Evolutionary conservation across 345 rosid genomes (phyloP), one percentile per base, ranked within the genome.

Genomic region (Limnanthes douglasii): DNA sequence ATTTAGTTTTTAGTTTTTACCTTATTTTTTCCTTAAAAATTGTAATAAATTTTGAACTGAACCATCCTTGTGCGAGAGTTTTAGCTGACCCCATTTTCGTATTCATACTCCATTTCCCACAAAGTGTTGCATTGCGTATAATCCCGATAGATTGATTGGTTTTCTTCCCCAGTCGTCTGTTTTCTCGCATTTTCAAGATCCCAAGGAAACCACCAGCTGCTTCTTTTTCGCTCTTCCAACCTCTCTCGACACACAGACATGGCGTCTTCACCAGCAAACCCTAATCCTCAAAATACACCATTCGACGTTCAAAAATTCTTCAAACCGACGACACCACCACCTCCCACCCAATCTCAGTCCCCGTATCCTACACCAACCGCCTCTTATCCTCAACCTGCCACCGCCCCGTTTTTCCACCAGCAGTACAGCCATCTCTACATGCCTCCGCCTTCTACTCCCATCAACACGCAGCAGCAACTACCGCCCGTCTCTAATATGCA

Each of bases 361-460:
- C 66, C 65, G 31, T 58, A 40, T 41, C 57, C 68, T 4, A 30
- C 72, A 2, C 73, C 54, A 8, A 39, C 70, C 5, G 65, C 75
- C 1, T 71, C 78, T 38, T 82, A 61, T 30, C 93, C 85, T 48
- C 67, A 75, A 4, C 66, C 84, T 21, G 5, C 78, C 27, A 55
- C 68, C 5, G 61, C 86, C 2, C 61, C 54, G 49, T 43, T 55
- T 27, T 64, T 48, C 52, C 61, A 51, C 14, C 72, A 61, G 36
- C 64, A 62, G 53, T 60, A 65, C 53, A 58, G 60, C 18, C 68
- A 61, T 38, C 59, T 53, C 51, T 42, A 48, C 61, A 51, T 63
- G 37, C 52, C 70, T 21, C 37, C 50, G 2, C 57, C 46, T 21
- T 39, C 26, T 5, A 36, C 20, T 13, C 55, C 35, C 20, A 0